Conservation (phyloP, 2,329 filamentous ascomycete genomes). For the Ophiognomonia clavigignenti-juglandacearum region DNA sequence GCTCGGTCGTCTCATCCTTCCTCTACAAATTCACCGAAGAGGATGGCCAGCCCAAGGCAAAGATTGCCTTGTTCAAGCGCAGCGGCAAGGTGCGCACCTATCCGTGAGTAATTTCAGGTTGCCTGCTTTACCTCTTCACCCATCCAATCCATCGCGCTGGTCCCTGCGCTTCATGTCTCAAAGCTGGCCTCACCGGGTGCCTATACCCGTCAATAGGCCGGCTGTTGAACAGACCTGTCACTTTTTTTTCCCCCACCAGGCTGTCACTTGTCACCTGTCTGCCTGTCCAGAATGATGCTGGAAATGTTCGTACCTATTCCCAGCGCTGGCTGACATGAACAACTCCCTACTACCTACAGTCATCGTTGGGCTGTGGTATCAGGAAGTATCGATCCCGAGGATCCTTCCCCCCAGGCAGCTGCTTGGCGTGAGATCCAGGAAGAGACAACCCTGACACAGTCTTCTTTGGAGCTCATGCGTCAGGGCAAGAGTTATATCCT, state of each 20-base stretch:
- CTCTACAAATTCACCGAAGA: constrained; percentile 39
- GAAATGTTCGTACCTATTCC: no score
- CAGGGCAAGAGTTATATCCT: constrained; percentile 57
- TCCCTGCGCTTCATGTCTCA: neutral
- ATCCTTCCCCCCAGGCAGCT: constrained; percentile 47
- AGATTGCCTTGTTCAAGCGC: constrained; percentile 58
- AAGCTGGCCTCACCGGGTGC: neutral
- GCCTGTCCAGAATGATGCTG: no score
- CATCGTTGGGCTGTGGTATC: constrained; percentile 58
- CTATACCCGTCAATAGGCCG: neutral
- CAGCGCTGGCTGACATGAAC: no score
- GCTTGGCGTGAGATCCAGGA: constrained; percentile 60
- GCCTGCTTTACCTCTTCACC: neutral
- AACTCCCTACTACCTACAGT: no score
- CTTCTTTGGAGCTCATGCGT: constrained; percentile 45
- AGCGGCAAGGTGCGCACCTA: constrained; percentile 58
- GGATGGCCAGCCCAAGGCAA: constrained; percentile 29
- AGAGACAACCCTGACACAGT: constrained; percentile 51
- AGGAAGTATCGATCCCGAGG: constrained; percentile 51
- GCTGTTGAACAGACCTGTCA: neutral
- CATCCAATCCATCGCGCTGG: neutral
- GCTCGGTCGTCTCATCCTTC: constrained; percentile 45
- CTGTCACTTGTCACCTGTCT: neutral
- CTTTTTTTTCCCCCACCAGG: no score
- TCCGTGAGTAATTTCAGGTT: constrained; percentile 35